Evolutionary conservation across 2,329 filamentous ascomycete species (phyloP), one percentile per base, ranked within the genome.

Genomic region (Golovinomyces cichoracearum): DNA sequence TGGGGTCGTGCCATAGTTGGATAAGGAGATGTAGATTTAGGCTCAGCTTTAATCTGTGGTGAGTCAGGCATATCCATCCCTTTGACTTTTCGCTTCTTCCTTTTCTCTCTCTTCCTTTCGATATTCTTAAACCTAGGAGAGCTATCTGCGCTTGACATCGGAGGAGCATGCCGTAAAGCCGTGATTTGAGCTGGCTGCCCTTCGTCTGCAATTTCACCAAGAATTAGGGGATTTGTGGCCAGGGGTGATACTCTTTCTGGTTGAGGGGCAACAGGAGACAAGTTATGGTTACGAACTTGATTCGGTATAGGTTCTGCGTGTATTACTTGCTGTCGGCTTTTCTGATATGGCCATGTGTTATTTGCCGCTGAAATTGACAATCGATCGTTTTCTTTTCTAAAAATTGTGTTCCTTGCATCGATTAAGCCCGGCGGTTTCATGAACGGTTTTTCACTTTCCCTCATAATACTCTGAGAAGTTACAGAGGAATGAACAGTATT

Each of bases 181-280:
- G 67, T 65, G 44, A 77, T 66, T 57, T 76, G 74, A 17, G 72
- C 69, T 27, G 71, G 64, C 19, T 56, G 55, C n/a, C 51, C 53
- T 50, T 57, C 59, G 29, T 60, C 52, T 35, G 53, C 45, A 38
- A 51, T 48, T 7, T 59, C 55, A 50, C 57, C 56, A 42, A 57
- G 49, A 35, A 59, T 49, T 15, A 59, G 57, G 52, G 58, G 57
- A 26, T 57, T 54, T 55, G 63, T 63, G 48, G 66, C 62, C 64
- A 78, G 59, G 53, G 71, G 66, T 61, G 80, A 69, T 53, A 74
- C 75, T 58, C 82, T 78, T 45, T 77, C 76, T 48, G 83, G 80
- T 58, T 83, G 81, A 23, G 83, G 81, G 47, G 82, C 82, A 58
- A 79, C 65, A 38, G 79, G 80, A 31, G 76, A 78, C 47, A 77